A percentile compares a stretch with the other conserved stretches of the same genome.
These are phyloP conservation scores for Claviceps africana DNA, from an alignment of 2,329 filamentous ascomycete species.

Conservation along the genomic window DNA sequence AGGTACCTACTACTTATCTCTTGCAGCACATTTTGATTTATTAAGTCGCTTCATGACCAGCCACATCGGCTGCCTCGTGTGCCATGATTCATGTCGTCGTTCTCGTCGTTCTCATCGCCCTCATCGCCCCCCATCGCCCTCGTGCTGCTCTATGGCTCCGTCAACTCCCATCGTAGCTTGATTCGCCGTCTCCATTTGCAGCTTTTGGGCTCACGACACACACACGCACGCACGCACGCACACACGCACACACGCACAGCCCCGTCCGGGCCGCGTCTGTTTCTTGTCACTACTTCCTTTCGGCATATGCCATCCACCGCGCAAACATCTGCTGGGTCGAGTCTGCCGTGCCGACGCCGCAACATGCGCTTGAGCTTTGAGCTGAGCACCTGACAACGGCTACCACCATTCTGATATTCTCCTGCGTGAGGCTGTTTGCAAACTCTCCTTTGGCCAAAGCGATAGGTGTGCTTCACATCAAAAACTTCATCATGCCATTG, in stretches of 20 bases:
- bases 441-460: slow-evolving; percentile 1
- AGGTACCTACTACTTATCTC: not conserved
- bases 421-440: not conserved
- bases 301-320: not conserved
- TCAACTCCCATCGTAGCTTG: not conserved
- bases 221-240: too few relatives aligned
- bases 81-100: not conserved
- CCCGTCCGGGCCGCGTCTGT: not conserved
- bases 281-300: not conserved
- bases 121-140: not conserved
- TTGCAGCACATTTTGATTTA: not conserved
- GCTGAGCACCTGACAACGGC: not conserved
- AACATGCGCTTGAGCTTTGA: not conserved
- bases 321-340: not conserved
- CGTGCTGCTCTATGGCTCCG: not conserved
- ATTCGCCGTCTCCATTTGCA: not conserved
- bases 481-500: slow-evolving; percentile 5
- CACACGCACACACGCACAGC: too few relatives aligned
- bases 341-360: not conserved
- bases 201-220: not conserved
- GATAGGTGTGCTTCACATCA: not conserved
- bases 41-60: not conserved
- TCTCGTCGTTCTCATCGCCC: not conserved
- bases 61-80: not conserved
- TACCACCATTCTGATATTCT: not conserved